phyloP scores from a whole-genome alignment of 1,284 basidiomycete genomes.

The Fistulinella staudtii region DNA sequence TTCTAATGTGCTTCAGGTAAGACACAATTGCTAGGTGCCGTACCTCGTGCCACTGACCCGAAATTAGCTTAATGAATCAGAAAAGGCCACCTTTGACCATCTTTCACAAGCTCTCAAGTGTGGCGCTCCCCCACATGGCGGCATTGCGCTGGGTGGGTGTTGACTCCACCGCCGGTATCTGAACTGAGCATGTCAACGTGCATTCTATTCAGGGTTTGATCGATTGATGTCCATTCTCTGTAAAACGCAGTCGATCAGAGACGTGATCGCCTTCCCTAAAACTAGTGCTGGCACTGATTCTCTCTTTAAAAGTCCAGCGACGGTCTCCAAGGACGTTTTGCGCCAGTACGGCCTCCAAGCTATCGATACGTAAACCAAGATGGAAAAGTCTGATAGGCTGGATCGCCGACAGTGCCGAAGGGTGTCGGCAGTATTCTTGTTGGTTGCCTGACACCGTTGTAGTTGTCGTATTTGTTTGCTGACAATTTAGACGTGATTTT shows the following conservation, averaged over 20 bases:
- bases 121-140: constrained; percentile 95
- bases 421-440: background rate
- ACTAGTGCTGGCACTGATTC: constrained; percentile 80
- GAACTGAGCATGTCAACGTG: constrained; percentile 9
- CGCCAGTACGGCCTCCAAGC: constrained; percentile 59
- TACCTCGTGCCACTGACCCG: constrained; percentile 4
- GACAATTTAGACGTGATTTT: background rate
- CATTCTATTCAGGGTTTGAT: constrained; percentile 70
- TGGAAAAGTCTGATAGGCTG: constrained; percentile 2
- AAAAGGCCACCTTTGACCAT: constrained; percentile 77
- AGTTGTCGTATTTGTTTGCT: background rate
- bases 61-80: constrained; percentile 63
- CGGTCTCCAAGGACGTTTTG: constrained; percentile 53
- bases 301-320: constrained; percentile 83
- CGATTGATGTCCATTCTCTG: constrained; percentile 88
- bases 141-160: constrained; percentile 78
- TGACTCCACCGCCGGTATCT: constrained; percentile 10
- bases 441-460: no score
- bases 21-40: constrained; percentile 16
- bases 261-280: constrained; percentile 97
- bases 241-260: constrained; percentile 79
- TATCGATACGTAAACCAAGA: constrained; percentile 10
- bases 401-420: background rate
- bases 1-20: constrained; percentile 70
- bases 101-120: constrained; percentile 81